Conservation (phyloP, 495 filamentous ascomycete genomes). For the Hypoxylon trugodes region DNA sequence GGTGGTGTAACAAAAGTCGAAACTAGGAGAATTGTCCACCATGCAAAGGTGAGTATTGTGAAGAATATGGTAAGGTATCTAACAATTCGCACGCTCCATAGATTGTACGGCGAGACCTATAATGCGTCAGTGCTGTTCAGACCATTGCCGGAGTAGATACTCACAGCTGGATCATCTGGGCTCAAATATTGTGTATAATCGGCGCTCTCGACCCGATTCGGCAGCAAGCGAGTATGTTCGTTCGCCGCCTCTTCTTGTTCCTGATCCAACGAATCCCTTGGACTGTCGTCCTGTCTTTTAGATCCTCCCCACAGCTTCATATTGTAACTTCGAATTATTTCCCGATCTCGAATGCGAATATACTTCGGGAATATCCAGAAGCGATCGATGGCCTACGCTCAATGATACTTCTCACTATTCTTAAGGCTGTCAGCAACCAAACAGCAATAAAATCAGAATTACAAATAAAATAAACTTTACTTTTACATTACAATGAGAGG, state of each 20-base stretch:
- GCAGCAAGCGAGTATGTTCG: slow-evolving; percentile 79
- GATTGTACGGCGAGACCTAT: slow-evolving; percentile 93
- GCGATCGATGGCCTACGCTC: neutral
- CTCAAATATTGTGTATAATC: slow-evolving; percentile 80
- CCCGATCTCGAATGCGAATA: neutral
- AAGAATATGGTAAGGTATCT: slow-evolving; percentile 78
- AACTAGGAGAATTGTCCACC: slow-evolving; percentile 89
- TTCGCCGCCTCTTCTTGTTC: slow-evolving; percentile 52
- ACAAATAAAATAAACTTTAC: neutral
- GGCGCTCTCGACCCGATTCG: slow-evolving; percentile 61
- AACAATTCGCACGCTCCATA: slow-evolving; percentile 84
- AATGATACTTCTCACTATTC: neutral
- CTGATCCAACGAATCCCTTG: slow-evolving; percentile 26
- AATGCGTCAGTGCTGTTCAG: slow-evolving; percentile 7
- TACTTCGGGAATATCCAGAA: neutral
- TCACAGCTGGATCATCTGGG: slow-evolving; percentile 94
- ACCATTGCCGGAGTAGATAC: slow-evolving; percentile 28
- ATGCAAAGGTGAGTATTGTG: slow-evolving; percentile 76
- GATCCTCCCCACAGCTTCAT: slow-evolving; percentile 48
- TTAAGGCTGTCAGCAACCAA: neutral
- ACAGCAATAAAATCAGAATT: neutral
- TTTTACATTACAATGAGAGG: neutral
- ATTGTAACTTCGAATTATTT: slow-evolving; percentile 43
- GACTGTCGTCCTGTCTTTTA: slow-evolving; percentile 44
- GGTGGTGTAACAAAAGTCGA: slow-evolving; percentile 89